Base-by-base conservation (phyloP, 805 yeast genomes). In the Wickerhamomyces strasburgensis region DNA sequence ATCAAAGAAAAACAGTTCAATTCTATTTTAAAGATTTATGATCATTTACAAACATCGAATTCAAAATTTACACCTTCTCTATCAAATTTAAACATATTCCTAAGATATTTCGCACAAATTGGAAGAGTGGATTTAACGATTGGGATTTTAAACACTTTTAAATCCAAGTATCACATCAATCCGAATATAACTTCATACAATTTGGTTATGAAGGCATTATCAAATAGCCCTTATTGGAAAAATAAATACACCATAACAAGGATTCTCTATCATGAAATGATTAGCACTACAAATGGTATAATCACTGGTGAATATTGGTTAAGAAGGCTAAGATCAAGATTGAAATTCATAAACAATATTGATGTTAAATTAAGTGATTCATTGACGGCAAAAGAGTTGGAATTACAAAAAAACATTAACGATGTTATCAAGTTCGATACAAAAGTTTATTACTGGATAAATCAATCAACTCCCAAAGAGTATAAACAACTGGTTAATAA, bases 121-220 rank as follows among this genome's bases (percentile, higher is more conserved):
- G 69, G 65, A 14, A 51, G 66, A 36, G 44, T 64, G 2, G 72
- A 67, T 44, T 38, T 66, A 27, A 48, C 61, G 0, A 26, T 62
- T 7, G 51, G 62, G 16, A 52, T 58, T 1, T 47, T 60, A 21
- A 61, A 64, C 33, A 57, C 62, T 3, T 62, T 63, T 31, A 35
- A 38, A 3, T 27, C 43, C 7, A 42, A 45, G 19, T 58, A 48
- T 28, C 38, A 46, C 9, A 45, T 67, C 4, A 33, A 33, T 14
- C 67, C 72, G 4, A 51, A 61, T 31, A 34, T 42, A 7, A 55
- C 53, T 1, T 48, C 58, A 1, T 67, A 64, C 31, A 58, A 57
- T 17, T 42, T 59, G 27, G 43, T 68, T 5, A 57, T 65, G 49
- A 63, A 61, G 40, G 36, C 61, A 5, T 36, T 64, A 4, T 59